Percentiles rank a stretch among this genome's conserved stretches.
These are phyloP conservation scores for Benincasa hispida DNA, from an alignment of 306 rosid genomes.

Conservation along the genomic window DNA sequence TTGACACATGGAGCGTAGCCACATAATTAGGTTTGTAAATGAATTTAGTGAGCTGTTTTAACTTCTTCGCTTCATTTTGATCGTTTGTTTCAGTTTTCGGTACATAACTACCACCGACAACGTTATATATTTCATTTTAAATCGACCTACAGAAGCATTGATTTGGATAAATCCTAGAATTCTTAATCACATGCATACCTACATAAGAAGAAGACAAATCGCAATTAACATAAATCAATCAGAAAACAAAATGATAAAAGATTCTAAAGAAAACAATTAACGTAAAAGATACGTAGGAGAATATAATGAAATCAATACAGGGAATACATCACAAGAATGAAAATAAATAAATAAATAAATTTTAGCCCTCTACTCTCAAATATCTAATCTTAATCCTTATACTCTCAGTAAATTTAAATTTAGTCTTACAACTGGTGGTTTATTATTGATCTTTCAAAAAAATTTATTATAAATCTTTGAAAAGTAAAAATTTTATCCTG, in stretches of 20 bases:
- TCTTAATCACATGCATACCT: slow-evolving; percentile 16
- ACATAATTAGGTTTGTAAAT: too few species aligned
- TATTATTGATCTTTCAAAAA: too few species aligned
- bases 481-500: too few species aligned
- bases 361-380: too few species aligned
- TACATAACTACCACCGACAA: slow-evolving; percentile 65
- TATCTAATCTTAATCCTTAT: too few species aligned
- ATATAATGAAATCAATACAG: neutral
- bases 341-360: too few species aligned
- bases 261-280: neutral
- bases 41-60: too few species aligned
- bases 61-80: slow-evolving; percentile 29
- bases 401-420: too few species aligned
- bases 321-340: neutral
- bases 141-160: slow-evolving; percentile 35
- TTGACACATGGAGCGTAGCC: too few species aligned
- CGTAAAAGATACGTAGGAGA: neutral
- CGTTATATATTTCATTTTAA: slow-evolving; percentile 59
- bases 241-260: neutral
- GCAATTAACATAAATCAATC: neutral
- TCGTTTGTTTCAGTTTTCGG: slow-evolving; percentile 23
- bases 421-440: too few species aligned
- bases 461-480: too few species aligned
- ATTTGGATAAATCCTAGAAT: slow-evolving; percentile 30
- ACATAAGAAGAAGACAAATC: slow-evolving; percentile 3